Conservation (phyloP, 768 basidiomycete genomes). For the Lactifluus pinguis region DNA sequence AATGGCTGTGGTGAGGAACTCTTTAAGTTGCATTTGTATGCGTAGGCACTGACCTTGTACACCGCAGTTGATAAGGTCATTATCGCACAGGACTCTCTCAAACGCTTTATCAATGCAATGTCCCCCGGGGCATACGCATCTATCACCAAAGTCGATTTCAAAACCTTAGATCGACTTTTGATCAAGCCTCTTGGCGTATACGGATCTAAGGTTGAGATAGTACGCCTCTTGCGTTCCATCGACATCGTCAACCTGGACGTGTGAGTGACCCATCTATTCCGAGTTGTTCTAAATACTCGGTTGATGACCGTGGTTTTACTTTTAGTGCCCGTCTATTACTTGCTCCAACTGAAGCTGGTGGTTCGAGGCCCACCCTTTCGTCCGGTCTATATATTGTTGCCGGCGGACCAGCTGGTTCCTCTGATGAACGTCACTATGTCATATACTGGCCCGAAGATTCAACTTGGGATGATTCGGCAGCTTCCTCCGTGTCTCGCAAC, state of each 20-base stretch:
- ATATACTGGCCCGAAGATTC: conserved; percentile 49
- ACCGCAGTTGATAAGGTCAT: conserved; percentile 50
- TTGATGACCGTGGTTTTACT: not conserved
- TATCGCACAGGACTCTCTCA: conserved; percentile 43
- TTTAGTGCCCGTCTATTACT: conserved; percentile 20
- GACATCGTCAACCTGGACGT: conserved; percentile 29
- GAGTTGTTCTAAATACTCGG: not conserved
- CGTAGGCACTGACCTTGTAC: not conserved
- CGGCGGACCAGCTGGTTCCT: not conserved
- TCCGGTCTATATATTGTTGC: not conserved
- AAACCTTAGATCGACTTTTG: conserved; percentile 34
- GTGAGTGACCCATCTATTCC: conserved; percentile 28
- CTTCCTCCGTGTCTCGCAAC: too few relatives aligned
- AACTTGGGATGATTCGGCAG: too few relatives aligned
- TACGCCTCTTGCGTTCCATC: conserved; percentile 33
- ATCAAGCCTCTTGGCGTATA: conserved; percentile 50
- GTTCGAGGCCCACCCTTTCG: not conserved
- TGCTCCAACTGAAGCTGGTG: not conserved
- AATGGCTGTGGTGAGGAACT: conserved; percentile 40
- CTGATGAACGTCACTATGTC: conserved; percentile 32
- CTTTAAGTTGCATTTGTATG: not conserved
- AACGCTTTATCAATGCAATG: conserved; percentile 38
- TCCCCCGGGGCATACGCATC: conserved; percentile 43
- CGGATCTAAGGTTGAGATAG: conserved; percentile 43
- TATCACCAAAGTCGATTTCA: conserved; percentile 49